Evolutionary conservation across 257 asterid species (phyloP).

Genomic region (Solanum stenotomum): DNA sequence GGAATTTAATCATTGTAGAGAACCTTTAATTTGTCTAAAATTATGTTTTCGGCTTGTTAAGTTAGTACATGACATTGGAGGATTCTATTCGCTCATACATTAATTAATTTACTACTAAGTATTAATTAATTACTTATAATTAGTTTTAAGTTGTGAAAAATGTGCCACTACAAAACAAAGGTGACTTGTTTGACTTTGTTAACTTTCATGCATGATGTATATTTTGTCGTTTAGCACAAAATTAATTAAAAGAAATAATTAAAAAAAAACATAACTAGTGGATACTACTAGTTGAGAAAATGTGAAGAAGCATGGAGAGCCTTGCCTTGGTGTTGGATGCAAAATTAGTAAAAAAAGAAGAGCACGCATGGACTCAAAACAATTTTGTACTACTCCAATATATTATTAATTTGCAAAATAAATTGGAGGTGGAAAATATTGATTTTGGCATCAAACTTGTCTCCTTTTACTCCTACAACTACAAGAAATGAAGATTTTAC

Average conservation of each 20-base stretch:
- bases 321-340: not conserved
- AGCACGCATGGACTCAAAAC: not conserved
- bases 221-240: not conserved
- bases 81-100: not conserved
- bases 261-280: not conserved
- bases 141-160: not conserved
- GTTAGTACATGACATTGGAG: not conserved
- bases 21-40: not conserved
- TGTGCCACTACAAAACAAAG: not conserved
- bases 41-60: not conserved
- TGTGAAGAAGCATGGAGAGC: not conserved
- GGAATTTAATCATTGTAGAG: not conserved
- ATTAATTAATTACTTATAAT: not conserved
- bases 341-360: not conserved
- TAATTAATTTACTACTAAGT: not conserved
- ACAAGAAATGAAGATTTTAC: not conserved
- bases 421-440: not conserved
- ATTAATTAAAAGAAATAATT: not conserved
- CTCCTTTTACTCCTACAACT: not conserved
- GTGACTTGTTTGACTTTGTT: not conserved
- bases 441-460: slow-evolving; percentile 10
- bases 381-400: not conserved
- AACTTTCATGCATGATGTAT: not conserved
- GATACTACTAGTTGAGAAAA: not conserved
- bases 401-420: not conserved